These are phyloP conservation scores for Rhododendron kiyosumense DNA, from an alignment of 148 eudicot genomes.

Conservation along the genomic window DNA sequence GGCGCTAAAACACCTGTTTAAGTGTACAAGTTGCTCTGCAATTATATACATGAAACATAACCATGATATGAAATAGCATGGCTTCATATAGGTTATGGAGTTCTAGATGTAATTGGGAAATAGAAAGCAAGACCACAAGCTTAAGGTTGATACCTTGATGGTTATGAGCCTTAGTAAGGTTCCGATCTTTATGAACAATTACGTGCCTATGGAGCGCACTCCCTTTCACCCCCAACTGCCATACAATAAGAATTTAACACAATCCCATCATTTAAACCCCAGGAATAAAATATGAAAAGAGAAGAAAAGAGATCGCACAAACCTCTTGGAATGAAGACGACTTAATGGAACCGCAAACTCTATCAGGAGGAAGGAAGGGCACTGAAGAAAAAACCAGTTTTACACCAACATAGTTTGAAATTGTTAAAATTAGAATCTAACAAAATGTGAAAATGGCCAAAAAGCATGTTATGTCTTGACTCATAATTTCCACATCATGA, in stretches of 20 bases:
- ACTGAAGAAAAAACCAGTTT: constrained; percentile 16
- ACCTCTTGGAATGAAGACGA: constrained; percentile 24
- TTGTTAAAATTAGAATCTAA: neutral
- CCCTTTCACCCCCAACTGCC: constrained; percentile 38
- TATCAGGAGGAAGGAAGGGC: constrained; percentile 6
- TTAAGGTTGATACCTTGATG: constrained; percentile 31
- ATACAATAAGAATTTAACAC: neutral
- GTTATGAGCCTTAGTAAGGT: constrained; percentile 7
- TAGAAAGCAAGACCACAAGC: neutral
- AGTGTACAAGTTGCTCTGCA: neutral
- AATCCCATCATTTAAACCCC: neutral
- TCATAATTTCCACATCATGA: neutral
- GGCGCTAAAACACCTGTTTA: neutral
- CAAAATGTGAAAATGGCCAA: neutral
- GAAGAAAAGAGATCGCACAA: neutral
- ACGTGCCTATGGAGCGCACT: constrained; percentile 41
- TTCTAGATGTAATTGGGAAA: neutral
- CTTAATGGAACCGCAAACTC: constrained; percentile 15
- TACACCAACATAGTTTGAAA: neutral
- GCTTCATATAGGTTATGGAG: neutral
- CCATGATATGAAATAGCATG: neutral
- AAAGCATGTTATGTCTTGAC: neutral
- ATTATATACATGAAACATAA: neutral
- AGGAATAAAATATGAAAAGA: neutral
- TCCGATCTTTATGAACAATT: constrained; percentile 21